Evolutionary conservation across 1,284 basidiomycete genomes (phyloP), one percentile per base, ranked within the genome.

Genomic region (Trametes versicolor): DNA sequence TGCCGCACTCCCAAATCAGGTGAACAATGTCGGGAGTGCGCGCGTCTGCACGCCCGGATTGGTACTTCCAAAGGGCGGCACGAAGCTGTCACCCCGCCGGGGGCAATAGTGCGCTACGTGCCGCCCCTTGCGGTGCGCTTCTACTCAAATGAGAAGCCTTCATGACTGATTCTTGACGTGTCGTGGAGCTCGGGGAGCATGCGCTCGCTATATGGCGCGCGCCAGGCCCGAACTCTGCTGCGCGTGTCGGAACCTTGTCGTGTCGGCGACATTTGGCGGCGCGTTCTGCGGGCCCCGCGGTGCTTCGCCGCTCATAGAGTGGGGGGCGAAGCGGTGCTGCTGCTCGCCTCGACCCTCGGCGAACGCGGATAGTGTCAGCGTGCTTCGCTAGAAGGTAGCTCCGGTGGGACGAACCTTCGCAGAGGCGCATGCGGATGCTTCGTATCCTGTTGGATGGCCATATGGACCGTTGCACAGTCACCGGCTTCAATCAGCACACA

Each of bases 31-130:
- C 55, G 34, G 34, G 29, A n/a, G 19, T 23, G 50, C 48, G 62
- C 60, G 66, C 61, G 61, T 45, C 49, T 55, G 25, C 39, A 6
- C 27, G 25, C 23, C 57, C 51, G 15, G 9, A 62, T 63, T 48
- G 59, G 67, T 61, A 58, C 37, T 17, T 62, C 52, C 64, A 68
- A 63, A 68, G 64, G 48, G 47, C 62, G 56, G 62, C 62, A 39
- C 21, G 51, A 59, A 50, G 49, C 48, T 56, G 63, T 53, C 58
- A 60, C 55, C 49, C 34, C 60, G 12, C 45, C 57, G 60, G 58
- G 13, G 67, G 58, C 39, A 27, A 39, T 65, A 63, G 49, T 58
- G 60, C 53, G 58, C 63, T 27, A 51, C 36, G 51, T 55, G 23
- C 37, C 54, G 49, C 43, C 43, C 34, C 43, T 34, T 53, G 60